Percentiles rank a stretch among this genome's conserved stretches.
These are phyloP conservation scores for Saitozyma podzolica DNA, from an alignment of 768 basidiomycete species.

Conservation along the genomic window DNA sequence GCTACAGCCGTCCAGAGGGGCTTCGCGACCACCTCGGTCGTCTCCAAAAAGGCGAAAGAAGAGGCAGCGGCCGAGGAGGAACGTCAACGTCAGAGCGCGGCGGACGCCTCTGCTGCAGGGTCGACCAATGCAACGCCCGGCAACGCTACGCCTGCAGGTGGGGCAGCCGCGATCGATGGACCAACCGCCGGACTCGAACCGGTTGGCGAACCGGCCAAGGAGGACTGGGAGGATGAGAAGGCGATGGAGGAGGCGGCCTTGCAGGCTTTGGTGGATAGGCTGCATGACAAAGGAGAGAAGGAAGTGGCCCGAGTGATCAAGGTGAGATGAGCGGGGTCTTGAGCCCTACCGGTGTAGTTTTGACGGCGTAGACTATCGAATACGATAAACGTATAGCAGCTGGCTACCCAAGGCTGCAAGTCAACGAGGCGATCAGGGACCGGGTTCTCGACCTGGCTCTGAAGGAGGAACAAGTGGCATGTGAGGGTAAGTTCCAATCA, in stretches of 20 bases:
- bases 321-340: conserved; percentile 60
- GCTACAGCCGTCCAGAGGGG: conserved; percentile 43
- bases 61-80: conserved; percentile 5
- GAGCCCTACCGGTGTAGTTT: conserved; percentile 8
- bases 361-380: conserved; percentile 67
- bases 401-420: conserved; percentile 63
- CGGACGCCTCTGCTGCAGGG: not conserved
- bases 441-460: conserved; percentile 62
- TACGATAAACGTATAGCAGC: conserved; percentile 74
- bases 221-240: conserved; percentile 42
- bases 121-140: not conserved
- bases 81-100: not conserved
- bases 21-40: conserved; percentile 49
- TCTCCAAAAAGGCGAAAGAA: conserved; percentile 32
- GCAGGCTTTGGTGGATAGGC: conserved; percentile 73
- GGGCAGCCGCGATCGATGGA: not conserved
- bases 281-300: conserved; percentile 84
- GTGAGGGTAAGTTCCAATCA: conserved; percentile 14
- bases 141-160: not conserved
- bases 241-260: conserved; percentile 55
- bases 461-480: conserved; percentile 22
- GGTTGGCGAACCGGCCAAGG: conserved; percentile 1
- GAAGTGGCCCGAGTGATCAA: conserved; percentile 72
- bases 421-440: conserved; percentile 64
- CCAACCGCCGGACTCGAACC: not conserved